phyloP scores from a whole-genome alignment of 73 alveolate genomes.

The Paraurostyla sp. region DNA sequence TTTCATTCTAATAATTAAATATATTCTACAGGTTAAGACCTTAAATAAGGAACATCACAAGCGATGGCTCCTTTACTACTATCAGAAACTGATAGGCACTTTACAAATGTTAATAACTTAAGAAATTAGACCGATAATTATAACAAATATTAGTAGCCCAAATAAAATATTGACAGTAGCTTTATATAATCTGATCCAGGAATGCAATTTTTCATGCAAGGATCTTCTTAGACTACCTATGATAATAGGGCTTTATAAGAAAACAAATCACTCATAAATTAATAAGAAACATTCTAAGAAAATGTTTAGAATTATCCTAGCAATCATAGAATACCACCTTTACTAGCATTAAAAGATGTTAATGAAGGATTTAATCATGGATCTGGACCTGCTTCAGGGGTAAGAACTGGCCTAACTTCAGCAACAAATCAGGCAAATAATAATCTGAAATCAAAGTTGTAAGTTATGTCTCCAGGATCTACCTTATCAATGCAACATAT shows the following conservation, averaged over 20 bases:
- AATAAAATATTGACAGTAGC: background rate
- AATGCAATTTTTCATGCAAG: background rate
- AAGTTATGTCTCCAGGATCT: constrained; percentile 52
- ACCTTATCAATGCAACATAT: constrained; percentile 60
- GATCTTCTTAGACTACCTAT: too few relatives aligned
- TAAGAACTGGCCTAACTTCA: constrained; percentile 18
- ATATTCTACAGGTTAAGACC: background rate
- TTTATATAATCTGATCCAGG: constrained; percentile 49
- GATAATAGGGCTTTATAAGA: too few relatives aligned
- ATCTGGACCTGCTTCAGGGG: background rate
- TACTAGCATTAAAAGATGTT: background rate
- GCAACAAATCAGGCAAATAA: constrained; percentile 5
- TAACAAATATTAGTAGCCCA: background rate
- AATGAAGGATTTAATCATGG: background rate
- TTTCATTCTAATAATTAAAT: constrained; percentile 22
- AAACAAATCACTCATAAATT: too few relatives aligned
- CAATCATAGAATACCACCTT: background rate
- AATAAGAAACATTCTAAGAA: too few relatives aligned
- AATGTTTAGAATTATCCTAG: too few relatives aligned
- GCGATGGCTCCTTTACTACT: constrained; percentile 40
- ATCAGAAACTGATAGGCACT: constrained; percentile 41
- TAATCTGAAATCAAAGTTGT: background rate
- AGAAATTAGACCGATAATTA: constrained; percentile 18
- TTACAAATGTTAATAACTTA: background rate
- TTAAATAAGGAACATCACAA: background rate